Evolutionary conservation across 2,329 filamentous ascomycete species (phyloP).

Genomic region (Xylariales sp.): DNA sequence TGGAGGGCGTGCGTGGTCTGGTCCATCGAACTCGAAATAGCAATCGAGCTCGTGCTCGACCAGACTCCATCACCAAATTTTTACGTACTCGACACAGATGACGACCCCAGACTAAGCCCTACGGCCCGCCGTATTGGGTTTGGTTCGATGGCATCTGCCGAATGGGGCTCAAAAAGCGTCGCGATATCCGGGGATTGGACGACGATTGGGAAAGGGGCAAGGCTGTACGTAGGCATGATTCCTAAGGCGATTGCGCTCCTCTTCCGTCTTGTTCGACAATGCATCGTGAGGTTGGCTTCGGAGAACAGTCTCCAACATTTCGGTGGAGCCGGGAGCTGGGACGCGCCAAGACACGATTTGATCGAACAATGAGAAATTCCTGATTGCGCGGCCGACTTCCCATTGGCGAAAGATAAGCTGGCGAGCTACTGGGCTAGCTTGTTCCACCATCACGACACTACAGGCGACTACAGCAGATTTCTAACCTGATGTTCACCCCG

Average conservation of each 20-base stretch:
- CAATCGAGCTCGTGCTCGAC: slow-evolving; percentile 34
- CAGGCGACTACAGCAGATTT: slow-evolving; percentile 1
- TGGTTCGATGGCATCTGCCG: slow-evolving; percentile 33
- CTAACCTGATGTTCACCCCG: slow-evolving; percentile 11
- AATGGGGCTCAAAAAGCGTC: slow-evolving; percentile 28
- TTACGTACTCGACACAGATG: slow-evolving; percentile 40
- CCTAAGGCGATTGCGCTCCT: slow-evolving; percentile 3
- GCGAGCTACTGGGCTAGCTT: slow-evolving; percentile 17
- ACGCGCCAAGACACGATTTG: slow-evolving; percentile 35
- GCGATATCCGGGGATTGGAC: slow-evolving; percentile 9
- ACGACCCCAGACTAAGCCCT: slow-evolving; percentile 39
- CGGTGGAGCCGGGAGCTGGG: slow-evolving; percentile 21
- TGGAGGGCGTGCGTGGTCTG: slow-evolving; percentile 17
- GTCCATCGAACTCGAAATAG: slow-evolving; percentile 30
- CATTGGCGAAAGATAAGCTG: slow-evolving; percentile 41
- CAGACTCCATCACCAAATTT: slow-evolving; percentile 39
- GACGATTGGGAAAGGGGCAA: slow-evolving; percentile 8
- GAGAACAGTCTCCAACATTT: slow-evolving; percentile 10
- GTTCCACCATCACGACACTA: slow-evolving; percentile 23
- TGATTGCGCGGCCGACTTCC: slow-evolving; percentile 17
- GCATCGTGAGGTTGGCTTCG: slow-evolving; percentile 6
- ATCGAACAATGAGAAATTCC: slow-evolving; percentile 37
- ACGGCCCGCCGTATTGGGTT: slow-evolving; percentile 35
- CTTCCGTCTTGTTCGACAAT: neutral
- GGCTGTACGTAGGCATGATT: slow-evolving; percentile 5